Evolutionary conservation across 257 asterid genomes (phyloP), one percentile per base, ranked within the genome.

Genomic region (Coffea canephora): DNA sequence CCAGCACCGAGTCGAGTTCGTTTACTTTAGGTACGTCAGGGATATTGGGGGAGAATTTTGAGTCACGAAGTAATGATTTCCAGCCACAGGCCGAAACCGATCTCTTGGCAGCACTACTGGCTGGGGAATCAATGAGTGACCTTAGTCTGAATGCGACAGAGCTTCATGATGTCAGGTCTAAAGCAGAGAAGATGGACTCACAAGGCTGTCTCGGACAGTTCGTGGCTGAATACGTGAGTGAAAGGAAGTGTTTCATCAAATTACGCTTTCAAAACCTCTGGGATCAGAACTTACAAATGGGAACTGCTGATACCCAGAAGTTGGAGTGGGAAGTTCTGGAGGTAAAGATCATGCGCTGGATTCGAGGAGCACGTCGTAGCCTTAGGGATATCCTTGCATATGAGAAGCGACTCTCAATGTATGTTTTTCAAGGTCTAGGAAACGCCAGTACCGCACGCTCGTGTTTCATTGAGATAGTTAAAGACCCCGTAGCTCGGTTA

Each of bases 291-390:
- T 62, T 81, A 39, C 43, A 39, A 39, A 39, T 62, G 83, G 87
- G 79, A 84, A 80, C 25, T 85, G 80, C 43, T 10, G 91, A 89
- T 43, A 76, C 87, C 3, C 91, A 83, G 64, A 82, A 84, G 65
- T 81, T 89, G 57, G 90, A 87, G n/a, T 86, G 90, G 90, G 87
- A 83, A 19, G 55, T 72, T 13, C 71, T 87, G 66, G 91, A 89
- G 85, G 64, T 79, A 7, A 87, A 87, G 81, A 89, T 89, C 68
- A 54, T 82, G 16, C 78, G 83, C 10, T 89, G 93, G 93, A 89
- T 86, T 64, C 86, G 86, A 5, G 89, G 83, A 1, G 86, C 86
- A 1, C 78, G 79, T 72, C 80, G 78, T 49, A 81, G 87, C 43
- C 57, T 89, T n/a, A 82, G 85, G 46, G 62, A 74, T n/a, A 75